A percentile compares a stretch with the other conserved stretches of the same genome.
Evolutionary conservation across 2,329 filamentous ascomycete genomes (phyloP).

Genomic region (Diaporthe helianthi): DNA sequence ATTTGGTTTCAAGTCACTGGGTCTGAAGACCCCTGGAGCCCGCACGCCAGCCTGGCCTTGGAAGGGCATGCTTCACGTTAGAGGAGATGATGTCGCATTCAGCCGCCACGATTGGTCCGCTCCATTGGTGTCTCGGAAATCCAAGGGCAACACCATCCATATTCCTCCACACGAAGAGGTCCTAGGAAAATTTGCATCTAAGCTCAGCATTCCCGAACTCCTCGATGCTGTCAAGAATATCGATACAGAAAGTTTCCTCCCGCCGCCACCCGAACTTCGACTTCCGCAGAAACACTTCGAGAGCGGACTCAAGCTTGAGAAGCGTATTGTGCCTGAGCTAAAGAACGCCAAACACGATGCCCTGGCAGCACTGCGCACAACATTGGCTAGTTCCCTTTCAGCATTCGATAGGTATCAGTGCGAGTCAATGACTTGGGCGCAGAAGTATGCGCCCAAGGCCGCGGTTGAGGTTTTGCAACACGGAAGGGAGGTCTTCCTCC

Average conservation of each 20-base stretch:
- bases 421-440: constrained; percentile 76
- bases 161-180: constrained; percentile 53
- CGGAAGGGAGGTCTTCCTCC: constrained; percentile 71
- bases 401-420: constrained; percentile 82
- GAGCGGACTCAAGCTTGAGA: constrained; percentile 61
- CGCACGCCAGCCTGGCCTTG: constrained; percentile 76
- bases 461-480: constrained; percentile 78
- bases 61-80: constrained; percentile 68
- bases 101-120: neutral
- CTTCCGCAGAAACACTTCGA: constrained; percentile 64
- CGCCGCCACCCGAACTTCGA: constrained; percentile 57
- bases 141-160: constrained; percentile 55
- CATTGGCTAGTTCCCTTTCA: constrained; percentile 68
- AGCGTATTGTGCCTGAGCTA: constrained; percentile 55
- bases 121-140: constrained; percentile 49
- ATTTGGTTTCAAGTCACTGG: constrained; percentile 53
- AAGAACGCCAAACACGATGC: constrained; percentile 60
- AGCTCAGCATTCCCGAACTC: constrained; percentile 49
- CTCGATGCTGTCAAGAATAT: constrained; percentile 44
- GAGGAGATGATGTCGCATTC: constrained; percentile 47
- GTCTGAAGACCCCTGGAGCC: constrained; percentile 69
- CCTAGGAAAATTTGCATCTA: constrained; percentile 44
- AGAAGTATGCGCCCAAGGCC: constrained; percentile 80
- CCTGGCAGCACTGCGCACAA: constrained; percentile 64
- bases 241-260: constrained; percentile 50